Conservation (phyloP, 2,329 filamentous ascomycete genomes). For the Aureobasidium sp. region DNA sequence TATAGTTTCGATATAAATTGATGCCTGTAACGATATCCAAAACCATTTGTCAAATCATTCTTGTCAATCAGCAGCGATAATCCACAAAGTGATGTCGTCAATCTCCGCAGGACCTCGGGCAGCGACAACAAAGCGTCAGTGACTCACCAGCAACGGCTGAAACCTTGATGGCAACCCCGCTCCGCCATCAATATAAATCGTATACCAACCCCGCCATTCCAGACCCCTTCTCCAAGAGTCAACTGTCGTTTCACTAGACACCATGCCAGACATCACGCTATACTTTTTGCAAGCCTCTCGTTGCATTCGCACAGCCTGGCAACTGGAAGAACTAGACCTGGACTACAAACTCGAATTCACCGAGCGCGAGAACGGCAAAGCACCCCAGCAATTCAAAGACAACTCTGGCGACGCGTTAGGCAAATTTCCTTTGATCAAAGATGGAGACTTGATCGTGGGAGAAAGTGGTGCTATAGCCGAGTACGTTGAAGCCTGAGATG, state of each 20-base stretch:
- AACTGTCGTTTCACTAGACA: not conserved
- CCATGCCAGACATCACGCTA: conserved; percentile 29
- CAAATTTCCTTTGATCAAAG: conserved; percentile 38
- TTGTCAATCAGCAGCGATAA: too few species aligned
- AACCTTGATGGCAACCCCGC: conserved; percentile 10
- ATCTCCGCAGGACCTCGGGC: not conserved
- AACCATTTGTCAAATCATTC: too few species aligned
- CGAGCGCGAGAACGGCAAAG: conserved; percentile 30
- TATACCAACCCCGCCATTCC: not conserved
- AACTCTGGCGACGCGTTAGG: conserved; percentile 32
- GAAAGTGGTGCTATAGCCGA: conserved; percentile 42
- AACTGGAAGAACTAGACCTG: conserved; percentile 36
- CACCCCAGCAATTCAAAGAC: conserved; percentile 35
- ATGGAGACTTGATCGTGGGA: conserved; percentile 31
- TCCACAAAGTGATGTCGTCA: too few species aligned
- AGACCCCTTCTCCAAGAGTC: too few species aligned
- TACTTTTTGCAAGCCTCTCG: conserved; percentile 41
- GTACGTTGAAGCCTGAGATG: conserved; percentile 18
- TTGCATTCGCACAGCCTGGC: conserved; percentile 37
- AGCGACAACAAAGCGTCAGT: too few species aligned
- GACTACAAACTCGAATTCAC: conserved; percentile 34
- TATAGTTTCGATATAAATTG: not conserved
- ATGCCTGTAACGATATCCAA: not conserved
- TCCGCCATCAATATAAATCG: not conserved
- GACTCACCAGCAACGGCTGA: not conserved